phyloP scores from a whole-genome alignment of 495 filamentous ascomycete species.

The Parmelia sp. region DNA sequence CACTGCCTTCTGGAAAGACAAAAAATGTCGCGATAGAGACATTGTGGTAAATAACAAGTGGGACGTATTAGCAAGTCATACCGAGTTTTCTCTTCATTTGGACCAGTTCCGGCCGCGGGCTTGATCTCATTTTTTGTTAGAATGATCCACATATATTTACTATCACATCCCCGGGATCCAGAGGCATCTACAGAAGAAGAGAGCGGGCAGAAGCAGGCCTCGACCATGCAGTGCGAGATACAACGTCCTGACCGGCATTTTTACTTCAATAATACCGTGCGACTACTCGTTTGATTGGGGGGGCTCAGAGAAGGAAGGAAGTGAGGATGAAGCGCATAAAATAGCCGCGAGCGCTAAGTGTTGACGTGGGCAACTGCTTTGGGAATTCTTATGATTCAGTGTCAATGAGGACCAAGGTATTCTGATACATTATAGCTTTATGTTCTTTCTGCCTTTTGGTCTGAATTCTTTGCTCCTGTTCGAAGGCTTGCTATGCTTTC shows the following conservation, averaged over 20 bases:
- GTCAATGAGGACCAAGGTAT: neutral
- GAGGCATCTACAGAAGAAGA: neutral
- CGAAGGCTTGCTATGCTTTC: slow-evolving; percentile 47
- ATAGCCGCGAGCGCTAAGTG: neutral
- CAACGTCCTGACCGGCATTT: neutral
- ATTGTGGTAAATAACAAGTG: slow-evolving; percentile 4
- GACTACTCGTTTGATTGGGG: neutral
- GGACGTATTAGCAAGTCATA: slow-evolving; percentile 11
- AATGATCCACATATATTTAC: neutral
- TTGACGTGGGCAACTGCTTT: too few species aligned
- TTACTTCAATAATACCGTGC: neutral
- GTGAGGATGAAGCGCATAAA: neutral
- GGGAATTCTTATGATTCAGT: too few species aligned
- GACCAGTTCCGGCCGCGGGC: slow-evolving; percentile 21
- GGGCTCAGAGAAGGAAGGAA: neutral
- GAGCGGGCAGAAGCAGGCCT: neutral
- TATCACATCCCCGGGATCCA: neutral
- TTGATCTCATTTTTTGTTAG: slow-evolving; percentile 20
- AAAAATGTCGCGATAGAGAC: slow-evolving; percentile 5
- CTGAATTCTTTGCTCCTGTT: slow-evolving; percentile 57
- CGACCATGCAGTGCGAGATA: neutral
- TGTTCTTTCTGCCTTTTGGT: slow-evolving; percentile 47
- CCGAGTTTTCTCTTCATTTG: slow-evolving; percentile 23
- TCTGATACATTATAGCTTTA: slow-evolving; percentile 10
- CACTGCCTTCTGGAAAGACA: slow-evolving; percentile 5